phyloP scores from a whole-genome alignment of 306 rosid genomes.

The Inga leiocalycina region DNA sequence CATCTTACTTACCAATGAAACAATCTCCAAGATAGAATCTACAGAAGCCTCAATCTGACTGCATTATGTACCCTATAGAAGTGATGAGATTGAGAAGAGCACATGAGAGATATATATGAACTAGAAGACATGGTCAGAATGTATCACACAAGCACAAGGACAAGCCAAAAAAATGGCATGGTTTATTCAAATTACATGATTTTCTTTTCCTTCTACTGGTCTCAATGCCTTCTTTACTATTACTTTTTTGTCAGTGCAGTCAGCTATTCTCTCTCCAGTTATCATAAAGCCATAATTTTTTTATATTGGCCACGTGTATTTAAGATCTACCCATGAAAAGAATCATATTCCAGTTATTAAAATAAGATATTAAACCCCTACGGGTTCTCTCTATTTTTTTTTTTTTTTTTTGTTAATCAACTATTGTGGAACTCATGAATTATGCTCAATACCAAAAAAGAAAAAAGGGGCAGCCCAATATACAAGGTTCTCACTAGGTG shows the following conservation, averaged over 20 bases:
- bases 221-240: background rate
- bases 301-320: background rate
- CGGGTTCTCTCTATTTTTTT: background rate
- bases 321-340: background rate
- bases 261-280: background rate
- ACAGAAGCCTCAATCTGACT: slow-evolving; percentile 39
- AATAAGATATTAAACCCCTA: background rate
- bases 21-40: slow-evolving; percentile 36
- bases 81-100: slow-evolving; percentile 13
- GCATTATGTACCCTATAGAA: background rate
- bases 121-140: slow-evolving; percentile 34
- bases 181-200: background rate
- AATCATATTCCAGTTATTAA: background rate
- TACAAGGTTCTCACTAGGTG: too few relatives aligned
- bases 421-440: background rate
- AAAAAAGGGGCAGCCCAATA: too few relatives aligned
- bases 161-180: background rate
- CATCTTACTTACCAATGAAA: slow-evolving; percentile 26
- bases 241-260: background rate
- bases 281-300: background rate
- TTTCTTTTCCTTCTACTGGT: background rate
- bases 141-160: slow-evolving; percentile 31
- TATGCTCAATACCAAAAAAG: background rate
- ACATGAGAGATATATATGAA: slow-evolving; percentile 23
- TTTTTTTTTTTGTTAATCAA: background rate